phyloP scores from a whole-genome alignment of 371 early-diverging fungal species.

The Circinella minor region DNA sequence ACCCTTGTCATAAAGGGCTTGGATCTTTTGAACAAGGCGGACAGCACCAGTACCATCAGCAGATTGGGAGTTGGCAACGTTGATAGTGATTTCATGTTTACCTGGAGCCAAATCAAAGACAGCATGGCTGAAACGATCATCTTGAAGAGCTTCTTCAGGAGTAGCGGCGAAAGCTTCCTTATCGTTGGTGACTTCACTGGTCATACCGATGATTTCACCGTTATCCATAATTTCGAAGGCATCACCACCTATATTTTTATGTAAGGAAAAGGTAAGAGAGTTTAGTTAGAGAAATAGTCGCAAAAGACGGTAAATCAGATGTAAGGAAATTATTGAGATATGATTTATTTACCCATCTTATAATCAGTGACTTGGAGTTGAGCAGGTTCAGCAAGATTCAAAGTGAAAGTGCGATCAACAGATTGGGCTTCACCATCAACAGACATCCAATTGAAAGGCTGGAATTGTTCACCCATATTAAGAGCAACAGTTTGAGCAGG shows the following conservation, averaged over 20 bases:
- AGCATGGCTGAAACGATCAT: constrained; percentile 36
- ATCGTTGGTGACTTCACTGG: constrained; percentile 23
- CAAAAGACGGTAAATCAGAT: background rate
- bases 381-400: constrained; percentile 33
- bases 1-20: constrained; percentile 36
- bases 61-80: constrained; percentile 29
- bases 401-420: constrained; percentile 33
- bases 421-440: constrained; percentile 14
- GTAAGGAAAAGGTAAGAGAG: background rate
- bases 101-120: constrained; percentile 27
- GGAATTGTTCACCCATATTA: constrained; percentile 26
- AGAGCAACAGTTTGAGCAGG: constrained; percentile 20
- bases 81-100: constrained; percentile 38
- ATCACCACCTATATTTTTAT: constrained; percentile 32
- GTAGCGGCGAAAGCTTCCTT: constrained; percentile 24
- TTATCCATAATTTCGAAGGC: constrained; percentile 37
- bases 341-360: constrained; percentile 27
- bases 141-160: constrained; percentile 32
- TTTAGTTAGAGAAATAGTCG: background rate
- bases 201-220: constrained; percentile 29
- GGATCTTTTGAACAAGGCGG: constrained; percentile 34
- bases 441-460: constrained; percentile 32
- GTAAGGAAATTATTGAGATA: too few relatives aligned
- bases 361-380: constrained; percentile 38
- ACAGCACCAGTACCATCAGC: constrained; percentile 35